Evolutionary conservation across 176 grass and related monocot genomes (phyloP).

Genomic region (Elymus sibiricus): DNA sequence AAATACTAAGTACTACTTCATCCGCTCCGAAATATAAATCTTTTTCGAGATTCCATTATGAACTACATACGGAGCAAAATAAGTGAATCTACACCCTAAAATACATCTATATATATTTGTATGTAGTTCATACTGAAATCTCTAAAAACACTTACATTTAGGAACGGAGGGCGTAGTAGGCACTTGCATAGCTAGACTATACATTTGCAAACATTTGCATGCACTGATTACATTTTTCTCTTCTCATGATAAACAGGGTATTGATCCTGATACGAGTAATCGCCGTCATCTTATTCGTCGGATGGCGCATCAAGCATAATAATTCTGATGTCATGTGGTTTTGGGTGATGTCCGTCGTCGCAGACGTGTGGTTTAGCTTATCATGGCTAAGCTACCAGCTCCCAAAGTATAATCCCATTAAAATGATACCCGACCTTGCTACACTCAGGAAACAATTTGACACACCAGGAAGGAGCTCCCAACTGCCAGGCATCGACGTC

Average conservation of each 20-base stretch:
- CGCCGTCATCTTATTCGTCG: slow-evolving; percentile 12
- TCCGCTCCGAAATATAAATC: too few relatives aligned
- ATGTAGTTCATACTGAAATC: too few relatives aligned
- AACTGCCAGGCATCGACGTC: slow-evolving; percentile 17
- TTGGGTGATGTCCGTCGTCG: slow-evolving; percentile 7
- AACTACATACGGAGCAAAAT: too few relatives aligned
- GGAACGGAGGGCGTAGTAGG: neutral
- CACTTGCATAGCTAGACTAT: neutral
- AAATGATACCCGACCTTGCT: slow-evolving; percentile 8
- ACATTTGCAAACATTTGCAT: neutral
- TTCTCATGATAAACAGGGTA: neutral
- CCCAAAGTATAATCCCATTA: slow-evolving; percentile 20
- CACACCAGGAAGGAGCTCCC: neutral
- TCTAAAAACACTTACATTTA: too few relatives aligned
- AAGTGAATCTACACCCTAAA: too few relatives aligned
- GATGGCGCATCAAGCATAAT: slow-evolving; percentile 26
- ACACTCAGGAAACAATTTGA: neutral
- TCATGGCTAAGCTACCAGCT: slow-evolving; percentile 37
- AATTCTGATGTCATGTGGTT: slow-evolving; percentile 16
- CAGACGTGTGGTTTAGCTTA: slow-evolving; percentile 31
- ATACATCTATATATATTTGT: too few relatives aligned
- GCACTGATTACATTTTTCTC: neutral
- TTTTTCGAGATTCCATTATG: too few relatives aligned
- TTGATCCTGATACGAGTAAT: slow-evolving; percentile 21
- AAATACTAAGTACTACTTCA: neutral